phyloP scores from a whole-genome alignment of 2,329 filamentous ascomycete species.

The Trichoderma afroharzianum region DNA sequence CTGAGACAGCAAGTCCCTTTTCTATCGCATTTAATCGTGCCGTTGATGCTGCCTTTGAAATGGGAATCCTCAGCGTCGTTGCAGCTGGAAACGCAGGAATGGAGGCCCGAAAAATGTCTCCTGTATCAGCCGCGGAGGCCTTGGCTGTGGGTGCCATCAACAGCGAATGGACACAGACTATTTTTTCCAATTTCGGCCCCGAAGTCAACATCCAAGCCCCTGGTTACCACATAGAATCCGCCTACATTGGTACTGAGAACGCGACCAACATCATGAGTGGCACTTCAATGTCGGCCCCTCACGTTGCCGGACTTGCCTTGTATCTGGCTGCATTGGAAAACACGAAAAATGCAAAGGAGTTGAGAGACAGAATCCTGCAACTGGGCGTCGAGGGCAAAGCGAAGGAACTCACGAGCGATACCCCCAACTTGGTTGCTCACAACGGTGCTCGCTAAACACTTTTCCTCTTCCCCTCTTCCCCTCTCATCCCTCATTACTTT shows the following conservation, averaged over 20 bases:
- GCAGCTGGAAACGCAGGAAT: background rate
- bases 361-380: conserved; percentile 40
- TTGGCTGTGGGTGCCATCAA: conserved; percentile 50
- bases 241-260: conserved; percentile 42
- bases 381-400: conserved; percentile 40
- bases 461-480: background rate
- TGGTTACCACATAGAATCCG: conserved; percentile 42
- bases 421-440: conserved; percentile 45
- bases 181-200: conserved; percentile 49
- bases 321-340: conserved; percentile 49
- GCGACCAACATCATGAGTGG: conserved; percentile 50
- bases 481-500: background rate
- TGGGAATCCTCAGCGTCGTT: conserved; percentile 50
- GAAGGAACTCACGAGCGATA: conserved; percentile 32
- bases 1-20: conserved; percentile 31
- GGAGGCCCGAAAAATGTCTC: conserved; percentile 33
- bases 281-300: conserved; percentile 61
- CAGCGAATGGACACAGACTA: conserved; percentile 34
- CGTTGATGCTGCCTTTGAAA: conserved; percentile 42
- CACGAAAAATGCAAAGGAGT: conserved; percentile 35
- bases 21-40: conserved; percentile 53
- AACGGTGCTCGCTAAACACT: conserved; percentile 35
- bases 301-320: conserved; percentile 57
- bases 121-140: conserved; percentile 45
- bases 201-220: conserved; percentile 51